Conservation (phyloP, 345 rosid genomes). For the Hypericum androsaemum region DNA sequence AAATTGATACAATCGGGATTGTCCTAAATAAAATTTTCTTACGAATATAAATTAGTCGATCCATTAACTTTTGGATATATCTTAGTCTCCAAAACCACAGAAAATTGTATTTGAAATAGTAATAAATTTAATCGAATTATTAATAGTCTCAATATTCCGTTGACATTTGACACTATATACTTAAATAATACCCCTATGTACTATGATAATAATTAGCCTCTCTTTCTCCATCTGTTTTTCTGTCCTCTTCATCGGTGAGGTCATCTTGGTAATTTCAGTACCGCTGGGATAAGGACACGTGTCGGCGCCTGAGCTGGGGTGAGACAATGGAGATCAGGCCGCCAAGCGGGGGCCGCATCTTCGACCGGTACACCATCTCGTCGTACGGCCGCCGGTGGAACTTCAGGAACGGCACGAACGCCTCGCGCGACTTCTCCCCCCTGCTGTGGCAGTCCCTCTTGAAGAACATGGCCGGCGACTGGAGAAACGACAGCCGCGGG, state of each 20-base stretch:
- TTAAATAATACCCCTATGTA: too few species aligned
- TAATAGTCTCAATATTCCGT: too few species aligned
- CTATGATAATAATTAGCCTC: neutral
- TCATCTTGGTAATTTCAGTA: slow-evolving; percentile 21
- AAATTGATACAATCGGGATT: too few species aligned
- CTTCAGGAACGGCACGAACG: slow-evolving; percentile 63
- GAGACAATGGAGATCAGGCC: slow-evolving; percentile 82
- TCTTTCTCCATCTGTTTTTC: slow-evolving; percentile 15
- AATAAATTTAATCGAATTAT: too few species aligned
- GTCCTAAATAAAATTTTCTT: too few species aligned
- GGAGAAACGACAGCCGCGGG: slow-evolving; percentile 77
- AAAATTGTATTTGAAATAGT: too few species aligned
- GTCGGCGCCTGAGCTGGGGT: slow-evolving; percentile 56
- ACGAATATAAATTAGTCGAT: too few species aligned
- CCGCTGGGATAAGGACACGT: slow-evolving; percentile 86
- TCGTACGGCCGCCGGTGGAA: slow-evolving; percentile 77
- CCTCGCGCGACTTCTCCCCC: slow-evolving; percentile 54
- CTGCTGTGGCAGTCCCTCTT: slow-evolving; percentile 48
- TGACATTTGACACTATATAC: too few species aligned
- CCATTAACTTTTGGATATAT: too few species aligned
- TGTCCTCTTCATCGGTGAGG: neutral
- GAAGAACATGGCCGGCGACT: slow-evolving; percentile 82
- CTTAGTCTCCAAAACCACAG: too few species aligned
- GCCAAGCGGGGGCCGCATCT: slow-evolving; percentile 77
- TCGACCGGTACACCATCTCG: slow-evolving; percentile 83